A percentile compares a stretch with the other conserved stretches of the same genome.
phyloP scores from a whole-genome alignment of 192 early-diverging fungal species.

The Rhizoclosmatium globosum region DNA sequence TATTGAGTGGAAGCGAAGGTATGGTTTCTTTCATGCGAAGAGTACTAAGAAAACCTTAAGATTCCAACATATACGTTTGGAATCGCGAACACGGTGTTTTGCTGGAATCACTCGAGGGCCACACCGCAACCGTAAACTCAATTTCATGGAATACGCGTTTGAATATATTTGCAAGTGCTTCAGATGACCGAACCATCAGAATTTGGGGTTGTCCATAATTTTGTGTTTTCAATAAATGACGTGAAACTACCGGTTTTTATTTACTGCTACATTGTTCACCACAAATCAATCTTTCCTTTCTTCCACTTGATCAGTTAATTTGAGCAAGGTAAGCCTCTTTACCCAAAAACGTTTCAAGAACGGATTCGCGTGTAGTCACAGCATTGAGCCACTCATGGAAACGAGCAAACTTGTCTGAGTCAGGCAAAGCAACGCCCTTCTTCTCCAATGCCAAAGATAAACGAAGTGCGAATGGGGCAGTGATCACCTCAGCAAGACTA shows the following conservation, averaged over 20 bases:
- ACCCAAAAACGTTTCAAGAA: too few species aligned
- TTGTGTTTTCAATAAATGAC: neutral
- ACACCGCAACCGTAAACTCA: conserved; percentile 75
- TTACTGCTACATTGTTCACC: too few species aligned
- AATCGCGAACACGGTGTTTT: conserved; percentile 73
- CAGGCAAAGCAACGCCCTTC: too few species aligned
- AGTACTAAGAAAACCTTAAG: conserved; percentile 41
- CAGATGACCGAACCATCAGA: conserved; percentile 84
- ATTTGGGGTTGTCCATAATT: conserved; percentile 58
- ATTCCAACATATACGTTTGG: conserved; percentile 82
- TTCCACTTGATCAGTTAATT: neutral
- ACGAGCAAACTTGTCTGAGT: too few species aligned
- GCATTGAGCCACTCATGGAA: too few species aligned
- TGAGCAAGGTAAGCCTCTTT: neutral
- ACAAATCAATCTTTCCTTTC: neutral
- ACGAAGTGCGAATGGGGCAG: too few species aligned
- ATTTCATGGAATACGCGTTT: conserved; percentile 77
- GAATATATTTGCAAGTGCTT: conserved; percentile 81
- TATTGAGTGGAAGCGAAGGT: conserved; percentile 93
- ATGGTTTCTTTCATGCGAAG: neutral
- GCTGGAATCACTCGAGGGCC: conserved; percentile 76
- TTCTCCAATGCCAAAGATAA: too few species aligned
- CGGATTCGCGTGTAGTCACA: too few species aligned
- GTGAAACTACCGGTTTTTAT: too few species aligned
- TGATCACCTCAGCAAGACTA: too few species aligned